Conservation (phyloP, 306 rosid species). For the Cercis canadensis region DNA sequence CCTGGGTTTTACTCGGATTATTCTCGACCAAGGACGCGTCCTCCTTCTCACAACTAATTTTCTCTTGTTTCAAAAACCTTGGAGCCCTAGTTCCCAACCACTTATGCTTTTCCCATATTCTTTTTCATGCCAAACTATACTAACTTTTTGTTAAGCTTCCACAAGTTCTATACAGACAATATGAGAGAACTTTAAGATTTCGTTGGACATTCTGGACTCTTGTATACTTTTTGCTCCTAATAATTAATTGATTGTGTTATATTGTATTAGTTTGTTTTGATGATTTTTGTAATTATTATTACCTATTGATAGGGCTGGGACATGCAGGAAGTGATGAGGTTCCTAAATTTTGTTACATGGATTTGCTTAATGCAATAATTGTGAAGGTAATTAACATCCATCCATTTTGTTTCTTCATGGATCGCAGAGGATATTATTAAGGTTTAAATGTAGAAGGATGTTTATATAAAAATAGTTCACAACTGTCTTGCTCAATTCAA, state of each 20-base stretch:
- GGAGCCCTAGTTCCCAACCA: not conserved
- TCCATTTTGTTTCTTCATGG: not conserved
- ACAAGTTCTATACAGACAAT: too few species aligned
- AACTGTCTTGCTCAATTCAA: too few species aligned
- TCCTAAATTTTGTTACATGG: conserved; percentile 34
- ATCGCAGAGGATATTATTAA: not conserved
- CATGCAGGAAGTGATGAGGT: conserved; percentile 41
- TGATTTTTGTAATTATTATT: not conserved
- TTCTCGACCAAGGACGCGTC: conserved; percentile 65
- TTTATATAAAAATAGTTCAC: too few species aligned
- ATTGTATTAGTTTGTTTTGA: too few species aligned
- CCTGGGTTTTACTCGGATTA: conserved; percentile 59
- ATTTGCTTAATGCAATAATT: conserved; percentile 42
- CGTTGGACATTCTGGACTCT: not conserved
- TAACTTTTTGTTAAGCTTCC: too few species aligned
- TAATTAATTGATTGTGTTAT: too few species aligned
- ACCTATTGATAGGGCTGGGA: conserved; percentile 36
- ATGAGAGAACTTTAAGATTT: not conserved
- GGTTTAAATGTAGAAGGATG: not conserved
- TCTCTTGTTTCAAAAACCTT: not conserved
- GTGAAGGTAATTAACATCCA: conserved; percentile 29
- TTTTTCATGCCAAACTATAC: not conserved
- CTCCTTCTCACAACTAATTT: conserved; percentile 69
- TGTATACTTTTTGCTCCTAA: not conserved
- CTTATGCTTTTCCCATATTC: not conserved